These are phyloP conservation scores for Zygosaccharomyces sapae DNA, from an alignment of 1,139 yeast genomes.

Conservation along the genomic window DNA sequence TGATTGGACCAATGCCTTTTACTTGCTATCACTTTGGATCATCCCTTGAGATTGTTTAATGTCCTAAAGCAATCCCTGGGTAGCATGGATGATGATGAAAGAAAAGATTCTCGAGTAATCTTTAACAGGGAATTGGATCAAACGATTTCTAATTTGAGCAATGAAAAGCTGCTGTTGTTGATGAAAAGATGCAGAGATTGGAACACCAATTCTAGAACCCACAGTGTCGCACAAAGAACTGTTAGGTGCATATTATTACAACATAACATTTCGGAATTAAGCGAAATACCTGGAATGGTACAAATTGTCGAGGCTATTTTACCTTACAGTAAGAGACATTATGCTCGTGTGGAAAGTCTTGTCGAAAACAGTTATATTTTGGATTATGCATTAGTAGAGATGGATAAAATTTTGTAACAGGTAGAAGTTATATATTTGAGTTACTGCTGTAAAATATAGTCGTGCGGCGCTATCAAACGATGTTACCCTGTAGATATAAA, in stretches of 20 bases:
- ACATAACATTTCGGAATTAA: conserved; percentile 51
- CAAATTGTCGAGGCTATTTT: conserved; percentile 65
- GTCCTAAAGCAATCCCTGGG: conserved; percentile 56
- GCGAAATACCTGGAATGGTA: conserved; percentile 64
- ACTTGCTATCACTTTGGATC: conserved; percentile 77
- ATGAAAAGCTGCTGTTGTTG: conserved; percentile 56
- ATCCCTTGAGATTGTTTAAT: conserved; percentile 76
- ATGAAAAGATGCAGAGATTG: conserved; percentile 83
- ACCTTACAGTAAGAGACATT: conserved; percentile 88
- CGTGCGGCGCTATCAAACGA: background rate
- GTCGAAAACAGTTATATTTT: conserved; percentile 79
- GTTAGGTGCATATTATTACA: conserved; percentile 59
- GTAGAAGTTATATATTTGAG: background rate
- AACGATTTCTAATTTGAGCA: conserved; percentile 54
- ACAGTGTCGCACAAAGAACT: conserved; percentile 73
- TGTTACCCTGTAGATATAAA: conserved; percentile 2
- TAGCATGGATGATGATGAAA: conserved; percentile 14
- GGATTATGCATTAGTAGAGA: conserved; percentile 79
- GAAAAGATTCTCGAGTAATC: conserved; percentile 45
- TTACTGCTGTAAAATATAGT: background rate
- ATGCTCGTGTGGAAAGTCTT: conserved; percentile 65
- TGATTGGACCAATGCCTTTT: conserved; percentile 89
- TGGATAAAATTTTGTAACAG: conserved; percentile 45
- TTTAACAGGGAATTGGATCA: conserved; percentile 57
- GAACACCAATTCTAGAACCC: conserved; percentile 85